Evolutionary conservation across 2,329 filamentous ascomycete genomes (phyloP).

Genomic region (Xylariaceae sp.): DNA sequence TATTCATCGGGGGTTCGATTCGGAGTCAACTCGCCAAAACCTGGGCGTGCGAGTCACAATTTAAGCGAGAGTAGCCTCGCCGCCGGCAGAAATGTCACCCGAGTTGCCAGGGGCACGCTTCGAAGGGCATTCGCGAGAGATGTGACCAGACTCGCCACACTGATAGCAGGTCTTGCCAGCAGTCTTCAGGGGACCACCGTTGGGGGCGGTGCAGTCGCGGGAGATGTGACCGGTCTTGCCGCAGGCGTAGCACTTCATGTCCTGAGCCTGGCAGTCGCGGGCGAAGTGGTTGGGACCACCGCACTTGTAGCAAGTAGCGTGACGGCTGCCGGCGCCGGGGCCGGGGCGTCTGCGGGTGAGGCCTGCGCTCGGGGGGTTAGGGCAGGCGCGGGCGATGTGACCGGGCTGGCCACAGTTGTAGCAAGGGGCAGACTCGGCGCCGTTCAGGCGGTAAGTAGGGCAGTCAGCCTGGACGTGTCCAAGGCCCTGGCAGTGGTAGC

Average conservation of each 20-base stretch:
- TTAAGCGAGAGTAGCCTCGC: constrained; percentile 33
- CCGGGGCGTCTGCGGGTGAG: constrained; percentile 45
- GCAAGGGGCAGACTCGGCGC: constrained; percentile 66
- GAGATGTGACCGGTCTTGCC: constrained; percentile 94
- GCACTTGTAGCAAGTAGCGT: constrained; percentile 69
- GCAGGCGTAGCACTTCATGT: constrained; percentile 98
- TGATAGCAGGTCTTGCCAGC: constrained; percentile 98
- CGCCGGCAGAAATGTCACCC: constrained; percentile 36
- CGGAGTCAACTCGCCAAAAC: constrained; percentile 5
- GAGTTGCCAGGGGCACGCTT: constrained; percentile 41
- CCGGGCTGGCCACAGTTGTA: constrained; percentile 94
- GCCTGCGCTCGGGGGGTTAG: constrained; percentile 59
- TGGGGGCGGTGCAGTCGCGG: constrained; percentile 89
- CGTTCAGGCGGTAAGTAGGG: constrained; percentile 89
- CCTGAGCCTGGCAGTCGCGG: constrained; percentile 94
- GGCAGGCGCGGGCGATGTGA: constrained; percentile 89
- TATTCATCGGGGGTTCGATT: not conserved
- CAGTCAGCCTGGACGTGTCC: constrained; percentile 99
- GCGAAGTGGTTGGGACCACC: constrained; percentile 95
- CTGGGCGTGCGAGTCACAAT: constrained; percentile 10
- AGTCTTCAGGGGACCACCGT: constrained; percentile 91
- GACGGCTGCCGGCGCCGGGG: constrained; percentile 48
- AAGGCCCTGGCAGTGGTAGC: constrained; percentile 98
- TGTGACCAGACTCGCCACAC: constrained; percentile 92
- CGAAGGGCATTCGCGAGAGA: constrained; percentile 89